A percentile compares a stretch with the other conserved stretches of the same genome.
phyloP scores from a whole-genome alignment of 345 rosid genomes.

The Pseudoturritis turrita region DNA sequence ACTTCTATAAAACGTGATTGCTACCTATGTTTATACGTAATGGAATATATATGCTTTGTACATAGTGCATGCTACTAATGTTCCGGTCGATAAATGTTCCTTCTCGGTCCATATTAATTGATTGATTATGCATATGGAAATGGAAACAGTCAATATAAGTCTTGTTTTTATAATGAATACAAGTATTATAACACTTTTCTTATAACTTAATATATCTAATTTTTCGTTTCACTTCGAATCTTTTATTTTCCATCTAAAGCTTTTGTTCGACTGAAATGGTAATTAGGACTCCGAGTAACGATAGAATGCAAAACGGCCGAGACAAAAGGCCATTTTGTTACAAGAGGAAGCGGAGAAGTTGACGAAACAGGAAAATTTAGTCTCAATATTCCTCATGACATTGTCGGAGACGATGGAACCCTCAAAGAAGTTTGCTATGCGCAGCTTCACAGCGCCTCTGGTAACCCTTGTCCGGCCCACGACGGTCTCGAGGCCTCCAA shows the following conservation, averaged over 20 bases:
- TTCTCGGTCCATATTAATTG: not conserved
- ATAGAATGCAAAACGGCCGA: constrained; percentile 61
- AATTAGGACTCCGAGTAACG: constrained; percentile 58
- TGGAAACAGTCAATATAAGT: not conserved
- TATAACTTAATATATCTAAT: no score
- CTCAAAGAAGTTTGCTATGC: constrained; percentile 75
- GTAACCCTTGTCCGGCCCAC: constrained; percentile 52
- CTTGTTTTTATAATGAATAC: not conserved
- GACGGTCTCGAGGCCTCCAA: constrained; percentile 50
- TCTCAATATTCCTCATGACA: constrained; percentile 43
- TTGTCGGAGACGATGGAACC: constrained; percentile 44
- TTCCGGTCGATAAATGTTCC: not conserved
- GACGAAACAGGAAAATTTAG: constrained; percentile 60
- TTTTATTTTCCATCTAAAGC: not conserved
- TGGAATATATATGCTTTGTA: not conserved
- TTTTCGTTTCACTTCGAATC: no score
- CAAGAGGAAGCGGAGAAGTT: constrained; percentile 48
- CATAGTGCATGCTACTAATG: not conserved
- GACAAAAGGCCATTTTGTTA: constrained; percentile 44
- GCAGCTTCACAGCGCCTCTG: constrained; percentile 63
- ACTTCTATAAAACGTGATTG: not conserved
- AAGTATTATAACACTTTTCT: no score
- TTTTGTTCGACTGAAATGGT: not conserved
- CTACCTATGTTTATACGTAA: not conserved
- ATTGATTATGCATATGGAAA: not conserved